Evolutionary conservation across 176 grass and related monocot genomes (phyloP).

Genomic region (Otatea glauca): DNA sequence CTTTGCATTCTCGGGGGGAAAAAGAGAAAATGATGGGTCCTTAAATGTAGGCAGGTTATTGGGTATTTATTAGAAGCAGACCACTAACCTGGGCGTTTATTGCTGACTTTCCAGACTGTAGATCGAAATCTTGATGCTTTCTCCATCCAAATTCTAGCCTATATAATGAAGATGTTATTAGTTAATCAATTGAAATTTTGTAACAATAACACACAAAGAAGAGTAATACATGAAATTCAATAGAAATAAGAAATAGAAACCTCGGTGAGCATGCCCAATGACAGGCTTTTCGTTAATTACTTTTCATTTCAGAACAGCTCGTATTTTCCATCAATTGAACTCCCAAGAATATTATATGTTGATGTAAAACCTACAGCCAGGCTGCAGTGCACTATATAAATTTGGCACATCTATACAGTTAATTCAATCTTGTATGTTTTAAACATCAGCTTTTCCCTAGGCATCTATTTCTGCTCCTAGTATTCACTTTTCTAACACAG

Average conservation of each 20-base stretch:
- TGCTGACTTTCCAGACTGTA: conserved; percentile 75
- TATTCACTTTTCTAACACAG: neutral
- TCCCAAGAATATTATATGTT: neutral
- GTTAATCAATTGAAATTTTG: neutral
- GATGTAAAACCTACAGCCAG: neutral
- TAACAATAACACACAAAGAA: conserved; percentile 11
- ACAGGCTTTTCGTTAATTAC: neutral
- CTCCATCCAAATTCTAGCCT: conserved; percentile 86
- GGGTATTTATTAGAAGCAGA: conserved; percentile 6
- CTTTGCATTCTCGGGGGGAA: neutral
- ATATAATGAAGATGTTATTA: conserved; percentile 31
- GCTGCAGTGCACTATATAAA: conserved; percentile 21
- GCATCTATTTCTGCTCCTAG: conserved; percentile 1
- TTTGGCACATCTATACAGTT: neutral
- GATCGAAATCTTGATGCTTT: conserved; percentile 89
- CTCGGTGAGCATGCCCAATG: neutral
- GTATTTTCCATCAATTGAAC: conserved; percentile 1
- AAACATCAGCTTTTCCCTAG: neutral
- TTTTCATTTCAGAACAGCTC: conserved; percentile 21
- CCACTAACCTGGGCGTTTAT: conserved; percentile 79
- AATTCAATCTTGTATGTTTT: conserved; percentile 6
- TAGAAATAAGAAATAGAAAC: conserved; percentile 28
- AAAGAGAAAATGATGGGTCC: neutral
- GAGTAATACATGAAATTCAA: conserved; percentile 1
- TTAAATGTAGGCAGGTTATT: conserved; percentile 14